A percentile compares a stretch with the other conserved stretches of the same genome.
These are phyloP conservation scores for Mesostigma viride DNA, from an alignment of 139 green algal genomes.

Conservation along the genomic window DNA sequence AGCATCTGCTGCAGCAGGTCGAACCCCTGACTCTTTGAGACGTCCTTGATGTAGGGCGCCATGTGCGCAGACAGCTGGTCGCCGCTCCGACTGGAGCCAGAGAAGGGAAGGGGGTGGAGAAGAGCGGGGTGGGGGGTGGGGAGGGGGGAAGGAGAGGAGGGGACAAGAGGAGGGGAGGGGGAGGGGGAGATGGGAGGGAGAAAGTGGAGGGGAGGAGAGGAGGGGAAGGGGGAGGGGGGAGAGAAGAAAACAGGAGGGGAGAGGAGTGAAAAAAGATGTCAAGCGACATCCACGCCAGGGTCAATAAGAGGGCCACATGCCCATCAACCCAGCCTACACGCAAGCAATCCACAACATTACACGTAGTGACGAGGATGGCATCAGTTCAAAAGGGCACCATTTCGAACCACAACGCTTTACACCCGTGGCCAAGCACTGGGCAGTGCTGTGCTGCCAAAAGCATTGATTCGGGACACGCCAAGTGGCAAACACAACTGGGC, in stretches of 20 bases:
- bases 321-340: too few species aligned
- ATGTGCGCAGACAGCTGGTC: background rate
- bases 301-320: too few species aligned
- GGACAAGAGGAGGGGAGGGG: background rate
- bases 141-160: background rate
- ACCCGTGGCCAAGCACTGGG: too few species aligned
- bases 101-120: background rate
- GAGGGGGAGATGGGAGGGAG: background rate
- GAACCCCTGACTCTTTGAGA: slow-evolving; percentile 7
- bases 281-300: too few species aligned
- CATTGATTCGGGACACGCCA: background rate
- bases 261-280: too few species aligned
- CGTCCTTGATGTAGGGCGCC: background rate
- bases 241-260: too few species aligned
- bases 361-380: too few species aligned
- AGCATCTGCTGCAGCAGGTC: slow-evolving; percentile 18
- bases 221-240: too few species aligned
- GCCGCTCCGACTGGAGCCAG: background rate
- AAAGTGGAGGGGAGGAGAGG: background rate
- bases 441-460: background rate
- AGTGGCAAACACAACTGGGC: too few species aligned
- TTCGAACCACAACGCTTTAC: too few species aligned
- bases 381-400: too few species aligned
- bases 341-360: too few species aligned
- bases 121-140: background rate